Percentiles rank a stretch among this genome's conserved stretches.
Evolutionary conservation across 2,329 filamentous ascomycete species (phyloP).

Genomic region (Emergomyces orientalis): DNA sequence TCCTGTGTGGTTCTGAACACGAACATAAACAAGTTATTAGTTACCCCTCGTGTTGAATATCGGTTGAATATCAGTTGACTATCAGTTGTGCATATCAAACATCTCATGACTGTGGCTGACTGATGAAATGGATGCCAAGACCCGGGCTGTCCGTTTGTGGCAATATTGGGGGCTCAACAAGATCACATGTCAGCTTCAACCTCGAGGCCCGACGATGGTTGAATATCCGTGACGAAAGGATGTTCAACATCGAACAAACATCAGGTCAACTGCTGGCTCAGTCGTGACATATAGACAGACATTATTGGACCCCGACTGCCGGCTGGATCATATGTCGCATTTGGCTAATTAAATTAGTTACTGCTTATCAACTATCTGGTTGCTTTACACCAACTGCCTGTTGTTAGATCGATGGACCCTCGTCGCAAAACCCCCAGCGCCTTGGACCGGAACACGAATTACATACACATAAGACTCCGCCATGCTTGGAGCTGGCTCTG

Average conservation of each 20-base stretch:
- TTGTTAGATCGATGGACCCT: constrained; percentile 1
- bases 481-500: constrained; percentile 5
- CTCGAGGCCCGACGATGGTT: not conserved
- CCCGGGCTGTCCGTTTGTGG: not conserved
- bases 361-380: not conserved
- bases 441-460: not conserved
- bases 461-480: not conserved
- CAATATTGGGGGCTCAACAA: not conserved
- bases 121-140: constrained; percentile 1
- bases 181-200: not conserved
- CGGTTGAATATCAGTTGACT: not conserved
- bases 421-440: not conserved
- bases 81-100: not conserved
- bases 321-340: not conserved
- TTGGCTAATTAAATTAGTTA: not conserved
- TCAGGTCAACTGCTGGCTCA: not conserved
- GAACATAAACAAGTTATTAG: not conserved
- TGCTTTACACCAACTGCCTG: not conserved
- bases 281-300: not conserved
- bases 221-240: not conserved
- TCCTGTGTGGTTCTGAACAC: not conserved
- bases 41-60: not conserved
- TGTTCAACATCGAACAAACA: not conserved
- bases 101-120: not conserved
- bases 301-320: not conserved